Conservation (phyloP, 2,329 filamentous ascomycete genomes). For the Pseudophaeomoniella oleicola region DNA sequence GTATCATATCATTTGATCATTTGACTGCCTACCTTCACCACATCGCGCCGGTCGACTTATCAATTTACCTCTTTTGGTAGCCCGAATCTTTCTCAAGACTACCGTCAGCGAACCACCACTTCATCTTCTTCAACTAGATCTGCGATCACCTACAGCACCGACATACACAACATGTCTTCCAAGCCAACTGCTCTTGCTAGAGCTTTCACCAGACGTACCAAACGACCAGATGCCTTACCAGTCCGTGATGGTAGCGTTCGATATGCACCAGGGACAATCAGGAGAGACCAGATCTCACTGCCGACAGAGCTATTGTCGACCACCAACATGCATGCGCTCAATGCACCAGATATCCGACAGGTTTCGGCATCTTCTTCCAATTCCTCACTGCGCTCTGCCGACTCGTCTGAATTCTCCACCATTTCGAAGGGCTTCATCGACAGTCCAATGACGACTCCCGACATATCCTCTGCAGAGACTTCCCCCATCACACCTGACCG, state of each 20-base stretch:
- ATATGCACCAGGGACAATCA: constrained; percentile 29
- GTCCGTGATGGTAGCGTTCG: constrained; percentile 28
- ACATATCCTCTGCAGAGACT: constrained; percentile 30
- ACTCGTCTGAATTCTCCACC: constrained; percentile 49
- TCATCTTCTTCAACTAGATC: too few species aligned
- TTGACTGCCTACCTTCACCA: too few species aligned
- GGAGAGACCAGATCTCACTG: constrained; percentile 53
- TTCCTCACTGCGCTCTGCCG: constrained; percentile 41
- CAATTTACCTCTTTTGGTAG: too few species aligned
- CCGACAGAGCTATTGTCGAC: constrained; percentile 82
- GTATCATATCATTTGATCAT: too few species aligned
- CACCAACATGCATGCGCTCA: constrained; percentile 92
- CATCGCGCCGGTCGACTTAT: too few species aligned
- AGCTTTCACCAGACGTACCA: constrained; percentile 33
- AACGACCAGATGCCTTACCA: constrained; percentile 29
- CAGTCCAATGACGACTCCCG: constrained; percentile 24
- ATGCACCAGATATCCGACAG: constrained; percentile 64
- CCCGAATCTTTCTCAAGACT: too few species aligned
- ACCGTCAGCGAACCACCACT: too few species aligned
- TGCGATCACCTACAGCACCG: too few species aligned
- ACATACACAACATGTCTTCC: constrained; percentile 4
- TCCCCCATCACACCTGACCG: constrained; percentile 36
- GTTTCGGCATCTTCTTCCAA: constrained; percentile 29
- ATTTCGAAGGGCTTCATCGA: constrained; percentile 35
- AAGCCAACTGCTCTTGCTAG: constrained; percentile 20